Percentiles rank a stretch among this genome's conserved stretches.
Evolutionary conservation across 306 rosid genomes (phyloP).

Genomic region (Hippophae gyantsensis): DNA sequence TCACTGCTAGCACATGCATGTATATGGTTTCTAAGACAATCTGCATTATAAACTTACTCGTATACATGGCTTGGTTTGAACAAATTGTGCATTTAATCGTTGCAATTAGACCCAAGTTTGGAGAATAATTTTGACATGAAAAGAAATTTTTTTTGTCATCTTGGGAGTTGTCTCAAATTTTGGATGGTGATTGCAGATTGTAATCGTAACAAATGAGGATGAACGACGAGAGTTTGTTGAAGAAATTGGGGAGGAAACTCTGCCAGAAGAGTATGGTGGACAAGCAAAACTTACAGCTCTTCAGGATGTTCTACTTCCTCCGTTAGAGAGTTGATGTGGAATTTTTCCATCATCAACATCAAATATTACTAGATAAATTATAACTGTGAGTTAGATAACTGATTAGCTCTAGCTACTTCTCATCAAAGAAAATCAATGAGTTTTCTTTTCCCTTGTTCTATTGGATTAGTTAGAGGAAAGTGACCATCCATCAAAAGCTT

Average conservation of each 20-base stretch:
- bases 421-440: too few species aligned
- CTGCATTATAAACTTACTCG: too few species aligned
- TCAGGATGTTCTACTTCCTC: slow-evolving; percentile 47
- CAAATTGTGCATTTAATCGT: too few species aligned
- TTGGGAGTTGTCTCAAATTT: slow-evolving; percentile 7
- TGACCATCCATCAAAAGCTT: too few species aligned
- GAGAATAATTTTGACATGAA: not conserved
- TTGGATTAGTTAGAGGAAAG: too few species aligned
- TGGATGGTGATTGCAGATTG: slow-evolving; percentile 49
- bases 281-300: slow-evolving; percentile 47
- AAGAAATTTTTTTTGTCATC: not conserved
- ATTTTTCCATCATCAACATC: not conserved
- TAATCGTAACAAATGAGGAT: slow-evolving; percentile 58
- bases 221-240: slow-evolving; percentile 41
- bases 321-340: slow-evolving; percentile 30
- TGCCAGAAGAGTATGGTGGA: slow-evolving; percentile 87
- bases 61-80: too few species aligned
- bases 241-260: slow-evolving; percentile 65
- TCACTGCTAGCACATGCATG: too few species aligned
- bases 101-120: too few species aligned
- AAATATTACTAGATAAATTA: too few species aligned
- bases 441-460: too few species aligned
- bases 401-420: not conserved
- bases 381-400: too few species aligned
- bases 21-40: too few species aligned